Conservation (phyloP, 2,329 filamentous ascomycete genomes). For the Sporothrix luriei region DNA sequence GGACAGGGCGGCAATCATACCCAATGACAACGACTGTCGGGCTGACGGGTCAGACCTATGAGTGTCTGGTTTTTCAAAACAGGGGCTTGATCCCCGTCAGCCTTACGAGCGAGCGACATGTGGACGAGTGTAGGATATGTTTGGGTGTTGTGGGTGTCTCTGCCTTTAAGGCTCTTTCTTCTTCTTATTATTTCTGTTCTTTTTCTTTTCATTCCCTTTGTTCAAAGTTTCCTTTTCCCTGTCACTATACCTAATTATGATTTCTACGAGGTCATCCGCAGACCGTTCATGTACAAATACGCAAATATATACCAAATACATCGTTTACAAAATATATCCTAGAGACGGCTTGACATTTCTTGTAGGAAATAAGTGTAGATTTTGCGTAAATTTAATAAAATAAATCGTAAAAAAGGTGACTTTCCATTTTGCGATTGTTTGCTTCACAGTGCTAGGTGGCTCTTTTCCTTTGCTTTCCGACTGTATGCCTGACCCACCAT, state of each 20-base stretch:
- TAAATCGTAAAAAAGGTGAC: too few relatives aligned
- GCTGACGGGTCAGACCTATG: slow-evolving; percentile 27
- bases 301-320: slow-evolving; percentile 17
- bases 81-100: slow-evolving; percentile 20
- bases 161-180: not conserved
- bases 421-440: too few relatives aligned
- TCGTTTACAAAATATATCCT: not conserved
- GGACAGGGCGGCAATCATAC: slow-evolving; percentile 37
- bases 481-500: too few relatives aligned
- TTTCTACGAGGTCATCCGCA: not conserved
- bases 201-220: not conserved
- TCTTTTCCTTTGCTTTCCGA: too few relatives aligned
- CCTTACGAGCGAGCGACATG: not conserved
- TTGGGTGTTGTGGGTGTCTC: slow-evolving; percentile 1
- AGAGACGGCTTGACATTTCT: too few relatives aligned
- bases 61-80: not conserved
- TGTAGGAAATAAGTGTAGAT: too few relatives aligned
- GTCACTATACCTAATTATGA: slow-evolving; percentile 20
- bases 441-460: too few relatives aligned
- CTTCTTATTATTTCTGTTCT: not conserved
- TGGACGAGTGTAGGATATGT: slow-evolving; percentile 10
- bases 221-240: not conserved
- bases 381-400: too few relatives aligned
- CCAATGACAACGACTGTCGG: slow-evolving; percentile 37
- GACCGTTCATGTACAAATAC: slow-evolving; percentile 23